Percentiles rank a stretch among this genome's conserved stretches.
Conservation (phyloP, 192 early-diverging fungal genomes). For the Linnemannia elongata region DNA sequence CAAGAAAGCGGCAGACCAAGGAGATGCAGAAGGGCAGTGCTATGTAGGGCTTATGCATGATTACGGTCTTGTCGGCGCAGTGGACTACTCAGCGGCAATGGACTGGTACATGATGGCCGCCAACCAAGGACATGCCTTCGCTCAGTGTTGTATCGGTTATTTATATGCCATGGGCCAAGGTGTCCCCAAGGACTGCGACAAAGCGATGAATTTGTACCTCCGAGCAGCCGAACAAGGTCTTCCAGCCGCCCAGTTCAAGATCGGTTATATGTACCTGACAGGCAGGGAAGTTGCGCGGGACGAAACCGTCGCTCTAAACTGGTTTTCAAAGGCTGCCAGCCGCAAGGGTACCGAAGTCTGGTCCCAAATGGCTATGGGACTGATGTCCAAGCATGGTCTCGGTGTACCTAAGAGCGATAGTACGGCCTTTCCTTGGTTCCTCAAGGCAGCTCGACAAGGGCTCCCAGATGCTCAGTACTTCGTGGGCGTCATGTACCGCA, state of each 20-base stretch:
- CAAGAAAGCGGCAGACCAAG: neutral
- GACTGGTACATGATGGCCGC: neutral
- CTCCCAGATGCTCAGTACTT: no score
- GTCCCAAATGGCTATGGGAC: no score
- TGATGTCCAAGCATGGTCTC: no score
- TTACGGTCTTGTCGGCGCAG: no score
- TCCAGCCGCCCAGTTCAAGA: neutral
- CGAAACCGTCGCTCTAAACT: neutral
- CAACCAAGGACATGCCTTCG: neutral
- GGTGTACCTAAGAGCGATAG: no score
- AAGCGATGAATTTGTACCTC: neutral
- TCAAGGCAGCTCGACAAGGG: no score
- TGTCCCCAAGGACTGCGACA: neutral
- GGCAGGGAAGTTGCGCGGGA: neutral
- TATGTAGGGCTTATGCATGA: no score
- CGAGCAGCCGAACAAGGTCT: neutral
- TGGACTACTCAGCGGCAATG: neutral
- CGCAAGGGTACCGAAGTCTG: no score
- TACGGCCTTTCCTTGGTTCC: no score
- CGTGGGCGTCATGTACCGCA: no score
- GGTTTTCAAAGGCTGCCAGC: neutral
- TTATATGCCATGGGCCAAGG: neutral
- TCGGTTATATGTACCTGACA: neutral
- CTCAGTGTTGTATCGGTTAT: neutral
- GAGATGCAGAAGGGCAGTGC: neutral